Evolutionary conservation across 768 basidiomycete genomes (phyloP), one percentile per base, ranked within the genome.

Genomic region (Collybia nuda): DNA sequence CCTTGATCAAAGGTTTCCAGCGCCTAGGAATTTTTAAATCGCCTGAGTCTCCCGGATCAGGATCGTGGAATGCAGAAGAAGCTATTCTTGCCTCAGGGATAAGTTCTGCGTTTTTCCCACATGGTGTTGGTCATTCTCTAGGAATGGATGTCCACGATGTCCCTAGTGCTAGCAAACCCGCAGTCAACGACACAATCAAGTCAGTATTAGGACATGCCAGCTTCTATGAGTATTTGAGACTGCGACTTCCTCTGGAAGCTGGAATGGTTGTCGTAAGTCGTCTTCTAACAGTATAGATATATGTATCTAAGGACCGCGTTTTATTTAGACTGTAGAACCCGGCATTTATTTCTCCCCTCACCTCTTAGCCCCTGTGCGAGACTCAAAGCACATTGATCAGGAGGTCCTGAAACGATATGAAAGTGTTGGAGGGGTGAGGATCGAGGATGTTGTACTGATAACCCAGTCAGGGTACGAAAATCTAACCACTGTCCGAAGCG

Each of bases 131-230:
- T 0, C 95, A 98, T 64, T 89, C 89, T 5, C 73, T 98, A 37
- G 96, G 96, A 9, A 74, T 97, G 67, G 96, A 98, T 63, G 94
- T 98, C 1, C 96, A 97, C 62, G 95, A 97, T 60, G 90, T 89
- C 1, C 89, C 92, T 0, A 81, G 77, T 40, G 86, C 87, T n/a
- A 88, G 81, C 66, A 90, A 85, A 63, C 91, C 88, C n/a, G 64
- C 51, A 7, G 68, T 71, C 14, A 87, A 81, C 57, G 69, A 71
- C 1, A 85, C 81, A 2, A 76, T 84, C 52, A 67, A 67, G 51
- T 61, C 66, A 29, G 52, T 58, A 18, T 52, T 68, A 54, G 80
- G 67, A 2, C 82, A 87, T 56, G 76, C 81, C 40, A 82, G 77
- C 52, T 84, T 96, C 48, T 93, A 94, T 66, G 75, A 75, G 6